These are phyloP conservation scores for Quillaja saponaria DNA, from an alignment of 306 rosid genomes.

Conservation along the genomic window DNA sequence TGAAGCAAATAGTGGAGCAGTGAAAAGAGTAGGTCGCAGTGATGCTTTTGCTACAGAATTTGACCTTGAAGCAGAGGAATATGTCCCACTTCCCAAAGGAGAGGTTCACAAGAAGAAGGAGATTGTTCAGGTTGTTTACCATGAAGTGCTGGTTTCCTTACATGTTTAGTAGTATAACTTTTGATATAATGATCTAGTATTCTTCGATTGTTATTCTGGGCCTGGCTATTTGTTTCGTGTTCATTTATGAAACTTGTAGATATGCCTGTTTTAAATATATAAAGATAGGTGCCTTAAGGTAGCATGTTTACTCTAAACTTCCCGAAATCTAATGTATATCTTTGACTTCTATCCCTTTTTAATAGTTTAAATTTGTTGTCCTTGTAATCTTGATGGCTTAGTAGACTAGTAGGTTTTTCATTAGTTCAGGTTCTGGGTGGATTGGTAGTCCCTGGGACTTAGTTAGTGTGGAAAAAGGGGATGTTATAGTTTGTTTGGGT, in stretches of 20 bases:
- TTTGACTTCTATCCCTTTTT: not conserved
- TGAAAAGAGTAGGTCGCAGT: slow-evolving; percentile 94
- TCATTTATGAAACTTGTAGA: not conserved
- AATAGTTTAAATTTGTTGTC: not conserved
- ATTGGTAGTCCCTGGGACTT: no score
- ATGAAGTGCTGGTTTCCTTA: slow-evolving; percentile 20
- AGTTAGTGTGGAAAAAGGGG: no score
- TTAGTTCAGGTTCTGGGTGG: no score
- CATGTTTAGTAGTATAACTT: slow-evolving; percentile 12
- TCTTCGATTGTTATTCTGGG: slow-evolving; percentile 12
- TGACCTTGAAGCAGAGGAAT: slow-evolving; percentile 98
- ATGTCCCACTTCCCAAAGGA: slow-evolving; percentile 98
- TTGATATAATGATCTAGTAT: slow-evolving; percentile 9
- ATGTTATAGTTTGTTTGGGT: no score
- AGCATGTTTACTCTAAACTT: not conserved
- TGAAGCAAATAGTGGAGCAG: slow-evolving; percentile 97
- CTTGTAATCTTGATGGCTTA: not conserved
- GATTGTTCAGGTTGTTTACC: slow-evolving; percentile 81
- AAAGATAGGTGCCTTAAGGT: no score
- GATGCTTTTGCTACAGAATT: slow-evolving; percentile 97
- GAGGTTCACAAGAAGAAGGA: slow-evolving; percentile 98
- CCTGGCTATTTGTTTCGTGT: slow-evolving; percentile 4
- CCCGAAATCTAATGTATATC: no score
- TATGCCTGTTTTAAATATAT: no score
- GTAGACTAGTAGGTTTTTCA: no score